Percentiles rank a stretch among this genome's conserved stretches.
phyloP scores from a whole-genome alignment of 1,284 basidiomycete genomes.

The Cutaneotrichosporon sp. region DNA sequence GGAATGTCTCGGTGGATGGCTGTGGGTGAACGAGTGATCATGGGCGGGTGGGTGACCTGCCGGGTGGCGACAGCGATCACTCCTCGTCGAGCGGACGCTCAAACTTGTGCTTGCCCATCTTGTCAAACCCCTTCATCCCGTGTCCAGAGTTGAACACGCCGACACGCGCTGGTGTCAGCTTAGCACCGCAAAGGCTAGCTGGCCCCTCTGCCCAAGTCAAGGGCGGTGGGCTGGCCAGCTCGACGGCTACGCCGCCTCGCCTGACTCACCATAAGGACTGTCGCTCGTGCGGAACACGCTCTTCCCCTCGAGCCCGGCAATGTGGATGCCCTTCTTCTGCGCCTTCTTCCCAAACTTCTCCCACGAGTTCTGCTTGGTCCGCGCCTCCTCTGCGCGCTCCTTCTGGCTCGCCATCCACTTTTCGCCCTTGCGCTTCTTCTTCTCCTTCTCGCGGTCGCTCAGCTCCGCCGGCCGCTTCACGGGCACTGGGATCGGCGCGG shows the following conservation, averaged over 20 bases:
- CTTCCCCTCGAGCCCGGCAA: constrained; percentile 76
- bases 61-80: constrained; percentile 51
- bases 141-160: constrained; percentile 92
- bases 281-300: constrained; percentile 97
- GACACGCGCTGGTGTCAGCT: constrained; percentile 59
- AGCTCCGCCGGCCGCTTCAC: constrained; percentile 70
- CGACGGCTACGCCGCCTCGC: too few relatives aligned
- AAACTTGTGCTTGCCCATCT: constrained; percentile 77
- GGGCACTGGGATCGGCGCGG: constrained; percentile 57
- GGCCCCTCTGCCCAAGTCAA: constrained; percentile 15
- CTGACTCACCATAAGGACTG: constrained; percentile 83
- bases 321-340: constrained; percentile 87
- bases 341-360: constrained; percentile 98
- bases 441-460: constrained; percentile 79
- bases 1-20: background rate
- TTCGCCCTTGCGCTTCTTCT: constrained; percentile 94
- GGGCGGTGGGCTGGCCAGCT: too few relatives aligned
- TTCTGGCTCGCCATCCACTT: constrained; percentile 87
- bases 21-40: constrained; percentile 14
- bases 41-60: too few relatives aligned
- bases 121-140: constrained; percentile 75
- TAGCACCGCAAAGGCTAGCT: too few relatives aligned
- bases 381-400: constrained; percentile 86
- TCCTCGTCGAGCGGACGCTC: constrained; percentile 76
- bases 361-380: constrained; percentile 87